Percentiles rank a stretch among this genome's conserved stretches.
phyloP scores from a whole-genome alignment of 164 flowering plant species.

The Sextonia rubra region DNA sequence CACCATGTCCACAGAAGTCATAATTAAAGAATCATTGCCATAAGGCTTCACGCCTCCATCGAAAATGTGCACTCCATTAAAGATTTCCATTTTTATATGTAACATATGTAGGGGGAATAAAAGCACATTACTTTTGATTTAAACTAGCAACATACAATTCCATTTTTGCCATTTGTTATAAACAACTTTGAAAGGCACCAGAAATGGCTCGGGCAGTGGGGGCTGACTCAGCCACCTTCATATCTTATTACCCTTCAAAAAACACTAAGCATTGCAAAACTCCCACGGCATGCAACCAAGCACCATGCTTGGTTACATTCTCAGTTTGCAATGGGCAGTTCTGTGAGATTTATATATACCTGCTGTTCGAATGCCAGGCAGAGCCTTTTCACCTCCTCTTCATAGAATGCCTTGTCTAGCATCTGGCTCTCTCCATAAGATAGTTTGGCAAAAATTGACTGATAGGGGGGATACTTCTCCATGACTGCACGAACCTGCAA shows the following conservation, averaged over 20 bases:
- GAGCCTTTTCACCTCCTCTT: constrained; percentile 96
- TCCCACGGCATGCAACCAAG: not conserved
- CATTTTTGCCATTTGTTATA: not conserved
- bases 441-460: constrained; percentile 79
- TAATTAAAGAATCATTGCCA: not conserved
- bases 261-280: not conserved
- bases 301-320: not conserved
- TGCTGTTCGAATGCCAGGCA: constrained; percentile 97
- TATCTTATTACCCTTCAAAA: not conserved
- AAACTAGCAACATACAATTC: not conserved
- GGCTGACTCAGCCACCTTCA: not conserved
- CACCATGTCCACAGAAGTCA: too few relatives aligned
- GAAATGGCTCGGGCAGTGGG: not conserved
- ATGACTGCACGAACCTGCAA: constrained; percentile 83
- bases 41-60: not conserved
- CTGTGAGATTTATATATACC: constrained; percentile 35
- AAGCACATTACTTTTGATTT: too few relatives aligned
- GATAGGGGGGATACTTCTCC: constrained; percentile 99
- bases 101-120: not conserved
- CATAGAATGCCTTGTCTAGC: constrained; percentile 99
- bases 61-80: not conserved
- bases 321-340: not conserved
- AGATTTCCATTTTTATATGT: not conserved
- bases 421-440: constrained; percentile 98
- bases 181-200: not conserved